Conservation (phyloP, 108 stramenopile genomes). For the Schizochytrium sp. region DNA sequence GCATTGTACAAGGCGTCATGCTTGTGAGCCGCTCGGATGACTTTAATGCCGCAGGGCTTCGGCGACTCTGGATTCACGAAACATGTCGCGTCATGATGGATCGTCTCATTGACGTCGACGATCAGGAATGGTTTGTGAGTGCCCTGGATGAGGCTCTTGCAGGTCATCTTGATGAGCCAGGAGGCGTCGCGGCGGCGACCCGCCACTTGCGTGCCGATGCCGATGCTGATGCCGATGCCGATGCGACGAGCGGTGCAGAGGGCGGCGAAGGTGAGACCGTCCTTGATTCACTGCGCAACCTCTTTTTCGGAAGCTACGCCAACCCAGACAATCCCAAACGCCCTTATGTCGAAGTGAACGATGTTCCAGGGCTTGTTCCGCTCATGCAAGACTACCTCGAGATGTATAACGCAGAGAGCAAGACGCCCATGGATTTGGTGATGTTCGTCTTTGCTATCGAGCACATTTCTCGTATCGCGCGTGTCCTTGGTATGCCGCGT, state of each 20-base stretch:
- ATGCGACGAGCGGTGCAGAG: not conserved
- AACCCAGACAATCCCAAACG: not conserved
- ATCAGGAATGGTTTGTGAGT: constrained; percentile 18
- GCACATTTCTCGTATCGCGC: constrained; percentile 26
- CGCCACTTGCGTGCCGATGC: not conserved
- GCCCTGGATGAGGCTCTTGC: not conserved
- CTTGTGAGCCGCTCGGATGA: not conserved
- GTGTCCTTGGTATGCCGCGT: constrained; percentile 14
- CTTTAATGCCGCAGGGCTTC: not conserved
- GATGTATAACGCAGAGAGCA: constrained; percentile 48
- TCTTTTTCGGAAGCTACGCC: constrained; percentile 48
- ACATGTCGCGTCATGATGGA: constrained; percentile 32
- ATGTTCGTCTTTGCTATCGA: constrained; percentile 29
- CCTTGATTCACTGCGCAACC: constrained; percentile 24
- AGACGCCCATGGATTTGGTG: constrained; percentile 51
- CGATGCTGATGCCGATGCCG: not conserved
- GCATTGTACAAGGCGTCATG: constrained; percentile 21
- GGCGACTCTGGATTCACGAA: constrained; percentile 37
- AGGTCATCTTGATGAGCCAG: not conserved
- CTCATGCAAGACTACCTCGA: constrained; percentile 42
- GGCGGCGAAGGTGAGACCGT: not conserved
- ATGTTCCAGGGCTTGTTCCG: constrained; percentile 31
- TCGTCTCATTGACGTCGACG: constrained; percentile 21
- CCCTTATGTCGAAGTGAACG: constrained; percentile 45
- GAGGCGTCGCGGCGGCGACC: not conserved